Conservation (phyloP, 1,284 basidiomycete species). For the Porodaedalea pini region DNA sequence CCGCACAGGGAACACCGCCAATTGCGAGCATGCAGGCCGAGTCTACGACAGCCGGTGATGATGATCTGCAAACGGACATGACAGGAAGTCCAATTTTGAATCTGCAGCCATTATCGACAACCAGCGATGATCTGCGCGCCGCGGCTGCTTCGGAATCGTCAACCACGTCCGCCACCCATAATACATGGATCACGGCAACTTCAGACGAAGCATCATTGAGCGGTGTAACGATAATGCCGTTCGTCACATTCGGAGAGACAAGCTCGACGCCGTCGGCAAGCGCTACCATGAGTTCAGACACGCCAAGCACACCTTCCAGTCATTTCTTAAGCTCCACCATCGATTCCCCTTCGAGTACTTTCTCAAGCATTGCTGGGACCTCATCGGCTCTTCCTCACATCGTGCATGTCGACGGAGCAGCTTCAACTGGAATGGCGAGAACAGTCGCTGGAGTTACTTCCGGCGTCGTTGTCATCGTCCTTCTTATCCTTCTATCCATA, state of each 20-base stretch:
- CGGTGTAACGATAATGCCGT: conserved; percentile 6
- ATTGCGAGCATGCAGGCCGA: background rate
- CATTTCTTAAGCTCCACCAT: background rate
- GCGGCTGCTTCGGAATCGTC: background rate
- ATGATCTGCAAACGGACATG: background rate
- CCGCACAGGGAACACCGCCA: background rate
- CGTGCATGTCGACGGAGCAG: background rate
- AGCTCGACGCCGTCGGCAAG: background rate
- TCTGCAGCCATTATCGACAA: background rate
- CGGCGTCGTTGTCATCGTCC: background rate
- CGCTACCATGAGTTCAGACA: background rate
- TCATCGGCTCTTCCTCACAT: background rate
- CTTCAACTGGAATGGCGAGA: background rate
- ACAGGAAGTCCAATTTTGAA: background rate
- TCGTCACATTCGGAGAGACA: background rate
- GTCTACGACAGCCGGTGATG: background rate
- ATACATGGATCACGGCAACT: conserved; percentile 16
- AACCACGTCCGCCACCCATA: background rate
- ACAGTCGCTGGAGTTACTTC: background rate
- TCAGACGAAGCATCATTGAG: conserved; percentile 1
- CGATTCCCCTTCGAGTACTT: background rate
- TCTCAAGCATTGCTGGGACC: background rate
- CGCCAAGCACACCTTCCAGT: background rate
- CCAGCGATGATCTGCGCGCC: background rate
- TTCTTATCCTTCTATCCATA: background rate